A percentile compares a stretch with the other conserved stretches of the same genome.
Evolutionary conservation across 176 grass and related monocot species (phyloP).

Genomic region (Rhynchospora breviuscula): DNA sequence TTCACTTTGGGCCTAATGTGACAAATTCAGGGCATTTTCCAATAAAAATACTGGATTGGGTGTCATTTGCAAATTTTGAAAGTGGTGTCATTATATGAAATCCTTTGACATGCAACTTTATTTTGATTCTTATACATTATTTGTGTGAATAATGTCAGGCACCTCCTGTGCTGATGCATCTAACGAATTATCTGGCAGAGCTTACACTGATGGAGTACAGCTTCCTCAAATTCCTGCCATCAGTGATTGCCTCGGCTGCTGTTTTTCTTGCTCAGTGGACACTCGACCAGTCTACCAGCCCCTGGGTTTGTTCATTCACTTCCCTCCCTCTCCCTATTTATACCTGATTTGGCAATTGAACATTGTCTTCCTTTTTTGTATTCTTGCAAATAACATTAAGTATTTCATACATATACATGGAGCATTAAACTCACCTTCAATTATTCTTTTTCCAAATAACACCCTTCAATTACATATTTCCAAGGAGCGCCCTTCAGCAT

Average conservation of each 20-base stretch:
- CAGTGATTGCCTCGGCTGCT: slow-evolving; percentile 66
- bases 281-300: slow-evolving; percentile 58
- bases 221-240: slow-evolving; percentile 85
- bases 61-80: not conserved
- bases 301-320: slow-evolving; percentile 53
- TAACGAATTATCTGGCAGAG: slow-evolving; percentile 81
- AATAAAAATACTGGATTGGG: not conserved
- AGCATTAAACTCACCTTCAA: not conserved
- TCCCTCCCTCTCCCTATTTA: not conserved
- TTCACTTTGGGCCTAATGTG: not conserved
- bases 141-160: slow-evolving; percentile 25
- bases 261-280: slow-evolving; percentile 89
- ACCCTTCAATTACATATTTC: not conserved
- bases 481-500: not conserved
- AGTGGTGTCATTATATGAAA: not conserved
- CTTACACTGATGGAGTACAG: slow-evolving; percentile 51
- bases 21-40: not conserved
- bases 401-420: not conserved
- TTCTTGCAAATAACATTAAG: not conserved
- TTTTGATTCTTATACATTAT: not conserved
- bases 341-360: not conserved
- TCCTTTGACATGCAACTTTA: not conserved
- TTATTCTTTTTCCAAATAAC: not conserved
- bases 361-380: not conserved
- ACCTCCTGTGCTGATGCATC: slow-evolving; percentile 36